Conservation (phyloP, 129 eudicot genomes). For the Centrapalus pauciflorus region DNA sequence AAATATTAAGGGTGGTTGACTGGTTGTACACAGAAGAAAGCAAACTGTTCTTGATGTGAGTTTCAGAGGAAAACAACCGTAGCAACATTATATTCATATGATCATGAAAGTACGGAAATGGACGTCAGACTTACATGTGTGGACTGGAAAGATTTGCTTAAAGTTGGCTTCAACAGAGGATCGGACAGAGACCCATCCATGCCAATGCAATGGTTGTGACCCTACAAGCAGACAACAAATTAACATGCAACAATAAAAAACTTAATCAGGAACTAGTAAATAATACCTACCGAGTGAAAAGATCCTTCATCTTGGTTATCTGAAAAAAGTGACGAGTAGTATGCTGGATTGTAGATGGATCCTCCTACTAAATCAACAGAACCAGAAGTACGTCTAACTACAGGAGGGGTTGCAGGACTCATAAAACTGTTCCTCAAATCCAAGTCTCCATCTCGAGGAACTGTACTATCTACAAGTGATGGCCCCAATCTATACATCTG, state of each 20-base stretch:
- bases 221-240: conserved; percentile 30
- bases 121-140: conserved; percentile 38
- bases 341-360: conserved; percentile 69
- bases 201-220: conserved; percentile 38
- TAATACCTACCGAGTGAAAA: conserved; percentile 41
- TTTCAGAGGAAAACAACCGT: neutral
- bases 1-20: neutral
- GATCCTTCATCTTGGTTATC: conserved; percentile 48
- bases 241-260: conserved; percentile 15
- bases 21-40: too few species aligned
- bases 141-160: conserved; percentile 44
- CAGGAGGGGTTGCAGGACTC: conserved; percentile 67
- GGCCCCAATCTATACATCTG: conserved; percentile 98
- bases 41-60: neutral
- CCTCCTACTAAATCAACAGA: conserved; percentile 66
- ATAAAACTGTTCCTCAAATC: conserved; percentile 84
- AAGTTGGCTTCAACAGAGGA: conserved; percentile 37
- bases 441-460: conserved; percentile 68
- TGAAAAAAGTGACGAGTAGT: conserved; percentile 74
- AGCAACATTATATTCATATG: conserved; percentile 2
- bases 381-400: conserved; percentile 51
- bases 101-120: neutral
- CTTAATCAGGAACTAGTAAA: neutral
- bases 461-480: conserved; percentile 55
- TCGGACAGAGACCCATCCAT: conserved; percentile 43